Evolutionary conservation across 139 green algal species (phyloP).

Genomic region (Auxenochlorella pyrenoidosa): DNA sequence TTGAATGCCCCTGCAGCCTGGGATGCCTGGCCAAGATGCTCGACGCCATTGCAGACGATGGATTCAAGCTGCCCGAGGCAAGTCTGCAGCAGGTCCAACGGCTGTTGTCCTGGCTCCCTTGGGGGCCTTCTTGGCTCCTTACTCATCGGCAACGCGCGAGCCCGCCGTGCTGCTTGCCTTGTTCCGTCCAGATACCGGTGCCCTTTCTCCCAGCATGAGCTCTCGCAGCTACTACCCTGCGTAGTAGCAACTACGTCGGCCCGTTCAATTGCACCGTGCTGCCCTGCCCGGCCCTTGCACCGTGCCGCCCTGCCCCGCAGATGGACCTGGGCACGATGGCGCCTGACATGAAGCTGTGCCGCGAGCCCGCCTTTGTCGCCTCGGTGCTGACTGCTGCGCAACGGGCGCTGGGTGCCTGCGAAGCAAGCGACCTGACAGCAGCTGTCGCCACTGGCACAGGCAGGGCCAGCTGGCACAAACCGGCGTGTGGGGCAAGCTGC

Average conservation of each 20-base stretch:
- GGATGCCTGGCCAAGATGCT: constrained; percentile 23
- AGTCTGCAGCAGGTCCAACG: no score
- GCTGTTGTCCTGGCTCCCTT: no score
- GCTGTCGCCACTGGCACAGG: constrained; percentile 27
- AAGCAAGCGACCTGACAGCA: background rate
- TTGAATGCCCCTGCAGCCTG: constrained; percentile 24
- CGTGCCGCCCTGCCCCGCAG: background rate
- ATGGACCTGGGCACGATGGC: background rate
- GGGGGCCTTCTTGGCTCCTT: no score
- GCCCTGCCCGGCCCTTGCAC: no score
- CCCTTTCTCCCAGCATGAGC: no score
- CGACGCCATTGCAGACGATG: background rate
- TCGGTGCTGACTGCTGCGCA: constrained; percentile 48
- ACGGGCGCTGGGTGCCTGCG: constrained; percentile 35
- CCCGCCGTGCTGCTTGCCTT: no score
- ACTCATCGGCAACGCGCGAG: no score
- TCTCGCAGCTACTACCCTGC: no score
- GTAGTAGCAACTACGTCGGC: no score
- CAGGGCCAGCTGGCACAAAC: background rate
- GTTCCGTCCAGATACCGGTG: no score
- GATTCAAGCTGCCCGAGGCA: background rate
- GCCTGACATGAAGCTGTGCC: constrained; percentile 45
- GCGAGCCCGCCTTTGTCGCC: constrained; percentile 43
- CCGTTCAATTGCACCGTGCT: no score
- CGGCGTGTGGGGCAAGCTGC: no score